Evolutionary conservation across 805 yeast genomes (phyloP), one percentile per base, ranked within the genome.

Genomic region (Ogataea corticis): DNA sequence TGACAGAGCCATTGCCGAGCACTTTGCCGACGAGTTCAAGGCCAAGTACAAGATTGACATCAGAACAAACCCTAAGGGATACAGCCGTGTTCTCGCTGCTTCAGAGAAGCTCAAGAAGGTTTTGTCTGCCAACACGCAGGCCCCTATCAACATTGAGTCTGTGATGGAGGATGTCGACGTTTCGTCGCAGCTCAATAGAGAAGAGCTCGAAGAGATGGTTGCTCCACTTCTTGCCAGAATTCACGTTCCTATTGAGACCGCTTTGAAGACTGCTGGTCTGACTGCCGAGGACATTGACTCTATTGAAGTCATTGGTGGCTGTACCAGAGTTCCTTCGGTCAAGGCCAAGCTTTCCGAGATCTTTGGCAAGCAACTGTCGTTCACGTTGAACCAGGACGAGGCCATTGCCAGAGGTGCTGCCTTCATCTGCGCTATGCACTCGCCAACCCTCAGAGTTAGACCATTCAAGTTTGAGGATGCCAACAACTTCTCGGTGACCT

Each of bases 371-470:
- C 84, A 75, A 61, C 77, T 94, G 66, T 87, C 97, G 33, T 86
- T 87, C 77, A 95, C 98, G 59, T 82, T 95, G 73, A 94, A 94
- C 80, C 97, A 91, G 76, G 99, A 94, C 68, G 99, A 94, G 79
- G 97, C 99, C 53, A 86, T 92, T 68, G 98, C 99, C 46, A 88
- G 92, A 72, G 99, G 99, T 77, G 96, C 96, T 62, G 97, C 99
- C 39, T 94, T 94, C 73, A 87, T 94, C 64, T 94, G 99, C 72
- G 99, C 99, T 58, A 87, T 90, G 75, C 98, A 91, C 79, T 92
- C 98, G 29, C 99, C 99, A 72, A 91, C 97, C 55, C 82, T 94
- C 62, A 87, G 99, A 76, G 99, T 94, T 43, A 87, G 98, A 74
- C 97, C 97, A 57, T 94, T 94, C 85, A 92, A 92, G 75, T 94